phyloP scores from a whole-genome alignment of 2,329 filamentous ascomycete species.

The Xylaria sp. region DNA sequence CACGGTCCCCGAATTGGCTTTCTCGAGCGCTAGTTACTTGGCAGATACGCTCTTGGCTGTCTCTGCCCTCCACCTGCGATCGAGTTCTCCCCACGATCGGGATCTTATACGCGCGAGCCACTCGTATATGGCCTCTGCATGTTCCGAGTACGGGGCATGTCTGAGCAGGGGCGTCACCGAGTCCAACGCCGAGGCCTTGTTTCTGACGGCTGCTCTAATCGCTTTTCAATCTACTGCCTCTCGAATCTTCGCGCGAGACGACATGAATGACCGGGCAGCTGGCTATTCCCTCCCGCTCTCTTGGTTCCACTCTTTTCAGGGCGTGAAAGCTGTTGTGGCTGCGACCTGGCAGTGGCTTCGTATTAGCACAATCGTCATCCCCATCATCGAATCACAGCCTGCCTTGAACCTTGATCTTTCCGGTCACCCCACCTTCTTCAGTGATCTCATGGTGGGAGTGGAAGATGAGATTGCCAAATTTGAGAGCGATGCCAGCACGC shows the following conservation, averaged over 20 bases:
- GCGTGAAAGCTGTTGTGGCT: constrained; percentile 68
- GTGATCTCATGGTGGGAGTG: constrained; percentile 61
- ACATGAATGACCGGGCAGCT: constrained; percentile 47
- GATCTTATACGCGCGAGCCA: constrained; percentile 66
- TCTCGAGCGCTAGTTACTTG: constrained; percentile 62
- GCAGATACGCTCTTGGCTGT: constrained; percentile 69
- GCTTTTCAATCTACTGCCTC: constrained; percentile 70
- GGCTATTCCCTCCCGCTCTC: constrained; percentile 64
- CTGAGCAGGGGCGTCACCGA: constrained; percentile 62
- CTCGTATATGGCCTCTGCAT: constrained; percentile 67
- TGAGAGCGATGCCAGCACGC: constrained; percentile 27
- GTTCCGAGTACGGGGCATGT: constrained; percentile 63
- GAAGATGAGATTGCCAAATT: constrained; percentile 58
- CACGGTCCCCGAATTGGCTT: constrained; percentile 65
- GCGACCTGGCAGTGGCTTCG: constrained; percentile 69
- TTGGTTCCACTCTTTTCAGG: constrained; percentile 72
- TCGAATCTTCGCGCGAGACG: constrained; percentile 65
- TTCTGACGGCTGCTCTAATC: constrained; percentile 67
- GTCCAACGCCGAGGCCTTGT: constrained; percentile 66
- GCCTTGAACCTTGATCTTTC: constrained; percentile 65
- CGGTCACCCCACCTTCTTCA: constrained; percentile 63
- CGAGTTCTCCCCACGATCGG: constrained; percentile 61
- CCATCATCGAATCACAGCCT: constrained; percentile 68
- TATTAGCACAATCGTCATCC: constrained; percentile 60
- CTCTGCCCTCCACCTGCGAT: constrained; percentile 66